Conservation (phyloP, 1,284 basidiomycete species). For the Puccinia novopanici region DNA sequence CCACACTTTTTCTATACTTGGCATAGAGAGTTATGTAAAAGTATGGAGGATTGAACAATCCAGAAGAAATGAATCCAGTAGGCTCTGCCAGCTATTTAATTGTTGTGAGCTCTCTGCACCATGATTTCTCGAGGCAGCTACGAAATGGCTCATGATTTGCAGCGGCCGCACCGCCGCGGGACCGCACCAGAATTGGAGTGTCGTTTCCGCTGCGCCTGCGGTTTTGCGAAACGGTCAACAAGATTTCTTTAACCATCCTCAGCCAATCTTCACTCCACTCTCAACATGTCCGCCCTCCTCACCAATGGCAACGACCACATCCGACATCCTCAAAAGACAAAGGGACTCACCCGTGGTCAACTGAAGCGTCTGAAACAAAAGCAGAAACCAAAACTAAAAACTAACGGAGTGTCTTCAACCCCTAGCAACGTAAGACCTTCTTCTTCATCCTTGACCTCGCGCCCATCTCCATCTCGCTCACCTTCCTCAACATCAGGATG, state of each 20-base stretch:
- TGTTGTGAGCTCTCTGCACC: too few species aligned
- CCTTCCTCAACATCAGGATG: neutral
- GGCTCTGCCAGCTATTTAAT: too few species aligned
- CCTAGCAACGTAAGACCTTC: constrained; percentile 1
- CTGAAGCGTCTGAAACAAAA: constrained; percentile 57
- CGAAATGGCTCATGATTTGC: too few species aligned
- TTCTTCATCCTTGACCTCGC: neutral
- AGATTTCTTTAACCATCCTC: neutral
- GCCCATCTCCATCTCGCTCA: neutral
- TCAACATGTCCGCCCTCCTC: constrained; percentile 19
- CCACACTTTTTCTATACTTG: too few species aligned
- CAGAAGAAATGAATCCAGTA: too few species aligned
- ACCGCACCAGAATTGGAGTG: too few species aligned
- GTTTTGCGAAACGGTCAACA: neutral
- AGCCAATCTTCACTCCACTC: neutral
- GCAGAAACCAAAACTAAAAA: constrained; percentile 52
- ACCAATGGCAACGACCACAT: constrained; percentile 9
- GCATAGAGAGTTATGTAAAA: too few species aligned
- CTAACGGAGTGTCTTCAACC: neutral
- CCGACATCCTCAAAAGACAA: neutral
- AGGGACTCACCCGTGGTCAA: constrained; percentile 54
- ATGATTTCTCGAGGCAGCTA: too few species aligned
- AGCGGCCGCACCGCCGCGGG: too few species aligned
- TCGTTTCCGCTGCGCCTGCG: too few species aligned
- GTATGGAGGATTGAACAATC: too few species aligned